Conservation (phyloP, 2,329 filamentous ascomycete species). For the Byssochlamys sp. region DNA sequence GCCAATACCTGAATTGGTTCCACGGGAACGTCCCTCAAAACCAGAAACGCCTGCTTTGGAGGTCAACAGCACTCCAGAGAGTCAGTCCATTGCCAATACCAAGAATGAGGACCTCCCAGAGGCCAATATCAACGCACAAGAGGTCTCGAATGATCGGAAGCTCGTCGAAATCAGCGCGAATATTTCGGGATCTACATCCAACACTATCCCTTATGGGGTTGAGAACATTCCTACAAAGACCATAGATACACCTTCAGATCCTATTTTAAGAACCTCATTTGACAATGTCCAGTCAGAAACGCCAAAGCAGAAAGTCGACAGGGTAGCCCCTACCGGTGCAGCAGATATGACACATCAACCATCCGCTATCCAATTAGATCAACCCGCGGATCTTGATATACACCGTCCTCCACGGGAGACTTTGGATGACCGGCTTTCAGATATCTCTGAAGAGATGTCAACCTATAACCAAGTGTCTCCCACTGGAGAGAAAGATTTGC, state of each 20-base stretch:
- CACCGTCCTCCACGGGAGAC: background rate
- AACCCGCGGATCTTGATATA: background rate
- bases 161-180: background rate
- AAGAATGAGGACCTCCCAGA: background rate
- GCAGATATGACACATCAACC: background rate
- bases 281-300: background rate
- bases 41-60: background rate
- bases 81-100: background rate
- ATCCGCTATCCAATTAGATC: background rate
- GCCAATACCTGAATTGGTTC: background rate
- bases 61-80: background rate
- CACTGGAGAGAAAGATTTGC: background rate
- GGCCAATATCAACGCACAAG: background rate
- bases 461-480: background rate
- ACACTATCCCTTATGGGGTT: background rate
- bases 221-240: background rate
- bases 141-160: background rate
- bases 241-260: background rate
- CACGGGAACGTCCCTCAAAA: background rate
- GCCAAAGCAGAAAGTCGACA: background rate
- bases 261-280: background rate
- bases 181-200: background rate
- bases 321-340: background rate
- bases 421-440: background rate
- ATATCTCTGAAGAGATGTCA: background rate